Evolutionary conservation across 2,329 filamentous ascomycete genomes (phyloP).

Genomic region (Talaromyces sp.): DNA sequence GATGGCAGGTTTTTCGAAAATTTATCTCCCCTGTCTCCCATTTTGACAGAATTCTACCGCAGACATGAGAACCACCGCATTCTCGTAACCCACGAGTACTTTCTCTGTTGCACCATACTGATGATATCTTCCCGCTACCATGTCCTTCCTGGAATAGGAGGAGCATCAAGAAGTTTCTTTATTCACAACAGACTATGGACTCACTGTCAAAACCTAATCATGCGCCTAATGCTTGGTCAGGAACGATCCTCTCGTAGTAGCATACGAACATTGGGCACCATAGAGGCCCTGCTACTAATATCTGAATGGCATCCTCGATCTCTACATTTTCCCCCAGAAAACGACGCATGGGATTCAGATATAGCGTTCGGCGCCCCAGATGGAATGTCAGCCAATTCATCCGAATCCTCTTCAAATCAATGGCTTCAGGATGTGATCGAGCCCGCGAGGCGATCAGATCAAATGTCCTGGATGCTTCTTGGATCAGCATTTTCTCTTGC

Average conservation of each 20-base stretch:
- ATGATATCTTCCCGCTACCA: constrained; percentile 51
- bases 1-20: constrained; percentile 41
- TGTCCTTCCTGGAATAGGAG: constrained; percentile 33
- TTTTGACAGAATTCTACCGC: constrained; percentile 45
- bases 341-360: constrained; percentile 51
- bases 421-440: constrained; percentile 51
- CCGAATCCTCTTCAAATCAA: constrained; percentile 31
- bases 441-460: constrained; percentile 48
- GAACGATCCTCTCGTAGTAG: constrained; percentile 48
- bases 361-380: constrained; percentile 31
- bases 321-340: constrained; percentile 48
- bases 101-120: constrained; percentile 48
- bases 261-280: constrained; percentile 45
- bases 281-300: constrained; percentile 49
- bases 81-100: constrained; percentile 47
- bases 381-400: constrained; percentile 30
- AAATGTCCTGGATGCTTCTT: constrained; percentile 56
- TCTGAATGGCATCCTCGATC: constrained; percentile 52
- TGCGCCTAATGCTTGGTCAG: constrained; percentile 49
- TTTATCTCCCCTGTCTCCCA: constrained; percentile 45
- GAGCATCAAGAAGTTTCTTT: constrained; percentile 44
- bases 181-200: constrained; percentile 50
- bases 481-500: constrained; percentile 48
- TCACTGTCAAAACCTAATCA: constrained; percentile 48
- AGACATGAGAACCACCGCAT: constrained; percentile 44